These are phyloP conservation scores for Acacia pycnantha DNA, from an alignment of 331 rosid genomes.

Conservation along the genomic window DNA sequence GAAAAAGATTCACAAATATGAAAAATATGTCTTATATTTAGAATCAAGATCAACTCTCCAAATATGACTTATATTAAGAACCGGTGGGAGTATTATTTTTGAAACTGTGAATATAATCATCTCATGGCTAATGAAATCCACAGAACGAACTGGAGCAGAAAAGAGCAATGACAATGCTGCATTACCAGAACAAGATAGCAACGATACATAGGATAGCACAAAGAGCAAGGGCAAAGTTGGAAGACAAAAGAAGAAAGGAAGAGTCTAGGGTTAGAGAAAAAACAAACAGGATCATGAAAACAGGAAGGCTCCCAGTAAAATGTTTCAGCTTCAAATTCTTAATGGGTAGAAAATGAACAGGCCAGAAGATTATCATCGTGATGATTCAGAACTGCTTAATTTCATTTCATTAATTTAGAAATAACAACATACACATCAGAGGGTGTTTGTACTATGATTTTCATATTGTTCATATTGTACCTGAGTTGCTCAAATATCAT, in stretches of 20 bases:
- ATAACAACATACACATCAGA: background rate
- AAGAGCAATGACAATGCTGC: slow-evolving; percentile 39
- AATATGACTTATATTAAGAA: too few species aligned
- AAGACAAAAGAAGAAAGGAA: slow-evolving; percentile 61
- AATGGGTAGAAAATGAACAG: slow-evolving; percentile 17
- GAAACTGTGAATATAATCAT: slow-evolving; percentile 11
- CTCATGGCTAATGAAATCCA: slow-evolving; percentile 19
- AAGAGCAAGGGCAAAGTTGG: slow-evolving; percentile 61
- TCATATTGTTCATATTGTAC: slow-evolving; percentile 3
- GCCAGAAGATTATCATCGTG: background rate
- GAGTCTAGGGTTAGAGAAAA: slow-evolving; percentile 49
- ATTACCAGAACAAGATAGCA: slow-evolving; percentile 50
- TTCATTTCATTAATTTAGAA: background rate
- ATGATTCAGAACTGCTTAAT: background rate
- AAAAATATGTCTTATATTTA: too few species aligned
- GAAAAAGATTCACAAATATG: too few species aligned
- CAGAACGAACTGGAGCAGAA: slow-evolving; percentile 52
- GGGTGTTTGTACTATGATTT: background rate
- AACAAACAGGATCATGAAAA: slow-evolving; percentile 47
- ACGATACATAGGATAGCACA: slow-evolving; percentile 53
- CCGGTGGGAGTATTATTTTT: too few species aligned
- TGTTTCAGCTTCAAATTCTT: slow-evolving; percentile 63
- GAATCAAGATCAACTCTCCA: too few species aligned
- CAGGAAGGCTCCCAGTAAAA: slow-evolving; percentile 48
- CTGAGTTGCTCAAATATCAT: background rate